A percentile compares a stretch with the other conserved stretches of the same genome.
These are phyloP conservation scores for carrot (Daucus carota) DNA, from an alignment of 129 eudicot genomes.

Conservation along the genomic window DH1_v3.0 NC_030388.2:23375001-23375500, in stretches of 20 bases:
- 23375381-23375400: constrained; percentile 50
- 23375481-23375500: not conserved
- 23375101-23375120: not conserved
- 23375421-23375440: constrained; percentile 25
- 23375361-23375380: constrained; percentile 34
- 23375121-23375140: not conserved
- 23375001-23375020: not conserved
- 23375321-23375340: constrained; percentile 31
- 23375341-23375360: constrained; percentile 35
- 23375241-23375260: constrained; percentile 22
- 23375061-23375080: not conserved
- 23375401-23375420: constrained; percentile 32
- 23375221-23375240: constrained; percentile 14
- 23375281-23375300: constrained; percentile 33
- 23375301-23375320: constrained; percentile 38
- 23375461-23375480: constrained; percentile 6
- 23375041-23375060: not conserved
- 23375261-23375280: constrained; percentile 43
- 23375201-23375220: constrained; percentile 3
- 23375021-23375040: not conserved
- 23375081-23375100: not conserved
- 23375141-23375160: not conserved
- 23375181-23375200: constrained; percentile 6
- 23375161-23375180: constrained; percentile 1
- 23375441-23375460: constrained; percentile 4